Percentiles rank a stretch among this genome's conserved stretches.
phyloP scores from a whole-genome alignment of 2,329 filamentous ascomycete genomes.

The Arthrobotrys musiformis region DNA sequence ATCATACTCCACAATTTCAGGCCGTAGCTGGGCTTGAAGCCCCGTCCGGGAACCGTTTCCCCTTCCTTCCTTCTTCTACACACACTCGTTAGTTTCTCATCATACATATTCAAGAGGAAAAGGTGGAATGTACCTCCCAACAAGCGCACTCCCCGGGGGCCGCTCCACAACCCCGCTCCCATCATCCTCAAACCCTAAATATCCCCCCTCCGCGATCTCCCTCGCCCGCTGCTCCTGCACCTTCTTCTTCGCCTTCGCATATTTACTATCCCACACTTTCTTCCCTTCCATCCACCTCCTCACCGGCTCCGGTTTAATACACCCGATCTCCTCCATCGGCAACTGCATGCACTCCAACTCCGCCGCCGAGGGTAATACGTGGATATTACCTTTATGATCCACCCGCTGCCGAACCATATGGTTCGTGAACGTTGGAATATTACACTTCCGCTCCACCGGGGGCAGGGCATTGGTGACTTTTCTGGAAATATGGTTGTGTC shows the following conservation, averaged over 20 bases:
- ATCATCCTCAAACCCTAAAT: conserved; percentile 50
- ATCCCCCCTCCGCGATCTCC: conserved; percentile 73
- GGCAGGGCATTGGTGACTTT: conserved; percentile 8
- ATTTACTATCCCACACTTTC: conserved; percentile 77
- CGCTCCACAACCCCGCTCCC: conserved; percentile 69
- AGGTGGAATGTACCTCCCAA: conserved; percentile 68
- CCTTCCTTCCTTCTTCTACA: conserved; percentile 37
- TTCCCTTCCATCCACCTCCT: conserved; percentile 84
- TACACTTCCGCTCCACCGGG: conserved; percentile 2
- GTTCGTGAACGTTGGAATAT: conserved; percentile 69
- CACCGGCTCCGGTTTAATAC: conserved; percentile 82
- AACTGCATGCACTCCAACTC: conserved; percentile 76
- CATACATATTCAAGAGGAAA: not conserved
- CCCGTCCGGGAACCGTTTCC: conserved; percentile 28
- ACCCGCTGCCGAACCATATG: conserved; percentile 95
- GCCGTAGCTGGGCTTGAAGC: conserved; percentile 70
- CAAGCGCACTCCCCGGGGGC: conserved; percentile 85
- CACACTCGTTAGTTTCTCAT: conserved; percentile 65
- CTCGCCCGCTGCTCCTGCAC: conserved; percentile 78
- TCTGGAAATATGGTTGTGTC: conserved; percentile 14
- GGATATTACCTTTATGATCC: conserved; percentile 79
- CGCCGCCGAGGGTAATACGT: conserved; percentile 72
- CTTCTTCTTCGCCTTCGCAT: conserved; percentile 72
- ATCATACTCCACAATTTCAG: conserved; percentile 86
- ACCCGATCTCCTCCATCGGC: conserved; percentile 74